A percentile compares a stretch with the other conserved stretches of the same genome.
phyloP scores from a whole-genome alignment of 768 basidiomycete genomes.

The Heimioporus sp. region DNA sequence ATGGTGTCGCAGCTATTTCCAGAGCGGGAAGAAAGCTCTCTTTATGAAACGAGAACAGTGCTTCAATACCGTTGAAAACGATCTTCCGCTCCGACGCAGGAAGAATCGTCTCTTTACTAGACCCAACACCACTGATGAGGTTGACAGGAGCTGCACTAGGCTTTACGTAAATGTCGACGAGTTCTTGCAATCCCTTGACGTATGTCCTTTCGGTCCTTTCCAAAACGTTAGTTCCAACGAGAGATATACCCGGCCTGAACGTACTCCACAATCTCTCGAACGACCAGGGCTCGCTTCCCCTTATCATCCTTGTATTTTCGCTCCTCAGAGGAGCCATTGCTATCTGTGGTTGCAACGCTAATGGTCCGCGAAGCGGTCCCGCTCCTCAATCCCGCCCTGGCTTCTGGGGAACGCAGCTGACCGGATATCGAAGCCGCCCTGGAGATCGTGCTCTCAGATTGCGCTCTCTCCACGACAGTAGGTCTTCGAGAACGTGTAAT shows the following conservation, averaged over 20 bases:
- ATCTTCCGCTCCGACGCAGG: constrained; percentile 84
- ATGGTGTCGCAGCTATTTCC: constrained; percentile 69
- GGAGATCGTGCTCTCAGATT: constrained; percentile 50
- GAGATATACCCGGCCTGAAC: constrained; percentile 29
- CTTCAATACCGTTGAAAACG: constrained; percentile 89
- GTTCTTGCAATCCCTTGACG: constrained; percentile 89
- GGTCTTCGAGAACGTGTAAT: constrained; percentile 58
- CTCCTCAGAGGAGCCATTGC: constrained; percentile 70
- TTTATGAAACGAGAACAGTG: constrained; percentile 88
- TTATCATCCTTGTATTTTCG: constrained; percentile 93
- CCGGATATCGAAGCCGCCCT: constrained; percentile 48
- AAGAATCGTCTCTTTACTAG: constrained; percentile 79
- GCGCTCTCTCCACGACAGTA: constrained; percentile 53
- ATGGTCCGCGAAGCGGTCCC: constrained; percentile 61
- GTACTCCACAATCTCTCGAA: constrained; percentile 90
- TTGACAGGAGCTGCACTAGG: constrained; percentile 73
- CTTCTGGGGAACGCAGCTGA: constrained; percentile 65
- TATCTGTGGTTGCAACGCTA: constrained; percentile 74
- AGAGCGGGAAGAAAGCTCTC: constrained; percentile 91
- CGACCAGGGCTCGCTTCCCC: constrained; percentile 74
- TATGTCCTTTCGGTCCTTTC: constrained; percentile 91
- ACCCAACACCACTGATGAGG: constrained; percentile 65
- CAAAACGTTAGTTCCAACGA: constrained; percentile 7
- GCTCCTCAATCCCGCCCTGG: constrained; percentile 57
- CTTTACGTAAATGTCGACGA: constrained; percentile 93